phyloP scores from a whole-genome alignment of 345 rosid species.

The Dipteronia sinensis region DNA sequence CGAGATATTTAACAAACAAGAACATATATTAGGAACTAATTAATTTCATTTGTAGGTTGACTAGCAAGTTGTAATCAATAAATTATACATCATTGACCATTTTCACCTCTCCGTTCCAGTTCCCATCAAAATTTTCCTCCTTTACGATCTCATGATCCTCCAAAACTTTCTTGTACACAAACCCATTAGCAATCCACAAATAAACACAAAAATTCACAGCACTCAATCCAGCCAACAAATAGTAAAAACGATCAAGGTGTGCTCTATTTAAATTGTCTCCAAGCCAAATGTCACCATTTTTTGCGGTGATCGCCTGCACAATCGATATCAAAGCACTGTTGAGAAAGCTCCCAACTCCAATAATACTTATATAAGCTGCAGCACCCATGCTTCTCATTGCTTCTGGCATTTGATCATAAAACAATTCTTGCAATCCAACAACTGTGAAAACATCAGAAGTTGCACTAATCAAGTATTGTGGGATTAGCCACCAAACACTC shows the following conservation, averaged over 20 bases:
- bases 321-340: constrained; percentile 55
- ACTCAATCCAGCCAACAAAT: constrained; percentile 73
- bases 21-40: no score
- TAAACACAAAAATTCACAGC: constrained; percentile 57
- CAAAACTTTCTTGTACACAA: constrained; percentile 64
- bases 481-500: constrained; percentile 80
- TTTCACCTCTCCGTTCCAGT: background rate
- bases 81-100: background rate
- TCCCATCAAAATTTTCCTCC: background rate
- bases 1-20: no score
- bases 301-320: constrained; percentile 52
- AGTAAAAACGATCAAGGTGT: constrained; percentile 63
- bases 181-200: constrained; percentile 51
- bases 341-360: constrained; percentile 78
- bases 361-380: constrained; percentile 60
- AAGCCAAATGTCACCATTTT: constrained; percentile 49
- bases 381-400: constrained; percentile 87
- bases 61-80: background rate
- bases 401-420: constrained; percentile 90
- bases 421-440: constrained; percentile 82
- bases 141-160: background rate
- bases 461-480: constrained; percentile 69
- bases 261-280: constrained; percentile 68
- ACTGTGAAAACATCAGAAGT: constrained; percentile 64
- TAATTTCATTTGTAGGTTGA: background rate